Percentiles rank a stretch among this genome's conserved stretches.
These are phyloP conservation scores for Solanum rostratum DNA, from an alignment of 257 asterid genomes.

Conservation along the genomic window DNA sequence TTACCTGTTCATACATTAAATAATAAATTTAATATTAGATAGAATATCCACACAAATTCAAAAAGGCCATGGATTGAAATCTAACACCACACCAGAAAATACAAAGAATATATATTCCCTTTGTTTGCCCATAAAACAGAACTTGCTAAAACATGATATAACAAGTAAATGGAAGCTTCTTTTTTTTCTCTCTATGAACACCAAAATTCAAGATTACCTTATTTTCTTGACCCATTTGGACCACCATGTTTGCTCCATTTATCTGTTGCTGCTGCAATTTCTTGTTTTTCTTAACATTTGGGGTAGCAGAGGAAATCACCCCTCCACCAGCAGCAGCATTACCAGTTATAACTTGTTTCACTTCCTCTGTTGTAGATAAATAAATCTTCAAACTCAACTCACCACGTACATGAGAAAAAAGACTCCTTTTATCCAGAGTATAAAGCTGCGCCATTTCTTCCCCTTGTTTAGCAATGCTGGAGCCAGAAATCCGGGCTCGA, in stretches of 20 bases:
- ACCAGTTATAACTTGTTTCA: constrained; percentile 36
- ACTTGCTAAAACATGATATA: background rate
- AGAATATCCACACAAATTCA: no score
- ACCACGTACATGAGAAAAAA: constrained; percentile 81
- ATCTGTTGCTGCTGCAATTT: constrained; percentile 40
- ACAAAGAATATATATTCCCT: no score
- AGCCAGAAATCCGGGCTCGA: constrained; percentile 60
- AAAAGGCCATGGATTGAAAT: background rate
- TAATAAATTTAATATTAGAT: no score
- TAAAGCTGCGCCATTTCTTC: constrained; percentile 52
- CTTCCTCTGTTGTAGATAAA: constrained; percentile 50
- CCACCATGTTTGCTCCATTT: constrained; percentile 31
- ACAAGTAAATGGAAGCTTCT: background rate
- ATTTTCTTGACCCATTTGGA: constrained; percentile 11
- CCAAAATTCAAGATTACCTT: constrained; percentile 7
- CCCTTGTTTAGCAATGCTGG: constrained; percentile 42
- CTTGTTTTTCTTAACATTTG: constrained; percentile 40
- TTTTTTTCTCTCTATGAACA: background rate
- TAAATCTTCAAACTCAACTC: constrained; percentile 65
- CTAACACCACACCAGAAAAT: background rate
- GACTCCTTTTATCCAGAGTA: constrained; percentile 65
- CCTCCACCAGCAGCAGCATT: background rate
- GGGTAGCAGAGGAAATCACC: background rate
- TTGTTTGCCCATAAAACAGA: no score
- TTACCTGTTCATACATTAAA: constrained; percentile 2